These are phyloP conservation scores for Paxillus ammoniavirescens DNA, from an alignment of 768 basidiomycete species.

Conservation along the genomic window DNA sequence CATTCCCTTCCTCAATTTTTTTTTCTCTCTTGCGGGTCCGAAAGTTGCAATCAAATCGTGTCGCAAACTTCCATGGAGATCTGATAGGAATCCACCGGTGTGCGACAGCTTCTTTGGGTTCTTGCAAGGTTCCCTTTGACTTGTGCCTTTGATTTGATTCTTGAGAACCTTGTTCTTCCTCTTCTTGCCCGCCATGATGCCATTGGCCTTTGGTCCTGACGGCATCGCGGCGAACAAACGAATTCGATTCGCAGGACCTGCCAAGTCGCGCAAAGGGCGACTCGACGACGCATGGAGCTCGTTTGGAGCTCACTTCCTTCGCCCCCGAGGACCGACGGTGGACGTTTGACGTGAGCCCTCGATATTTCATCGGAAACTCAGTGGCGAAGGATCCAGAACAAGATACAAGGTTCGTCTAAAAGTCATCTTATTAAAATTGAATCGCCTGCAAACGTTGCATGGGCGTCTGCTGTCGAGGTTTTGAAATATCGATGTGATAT, in stretches of 20 bases:
- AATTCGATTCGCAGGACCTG: no score
- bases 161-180: background rate
- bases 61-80: slow-evolving; percentile 11
- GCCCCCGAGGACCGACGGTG: background rate
- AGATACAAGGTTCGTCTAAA: background rate
- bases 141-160: background rate
- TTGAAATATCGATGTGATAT: slow-evolving; percentile 29
- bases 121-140: background rate
- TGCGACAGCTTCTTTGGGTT: background rate
- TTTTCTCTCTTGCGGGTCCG: slow-evolving; percentile 2
- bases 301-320: background rate
- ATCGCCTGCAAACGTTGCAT: background rate
- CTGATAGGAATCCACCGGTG: background rate
- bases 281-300: slow-evolving; percentile 3
- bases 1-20: background rate
- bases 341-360: background rate
- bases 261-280: background rate
- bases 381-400: background rate
- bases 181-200: background rate
- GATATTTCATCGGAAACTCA: background rate
- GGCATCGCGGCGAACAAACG: background rate
- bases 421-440: background rate
- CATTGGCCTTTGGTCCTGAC: background rate
- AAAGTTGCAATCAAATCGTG: slow-evolving; percentile 2
- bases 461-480: slow-evolving; percentile 1